Base-by-base conservation (phyloP, 2,329 filamentous ascomycete genomes). In the Metarhizium sp. region DNA sequence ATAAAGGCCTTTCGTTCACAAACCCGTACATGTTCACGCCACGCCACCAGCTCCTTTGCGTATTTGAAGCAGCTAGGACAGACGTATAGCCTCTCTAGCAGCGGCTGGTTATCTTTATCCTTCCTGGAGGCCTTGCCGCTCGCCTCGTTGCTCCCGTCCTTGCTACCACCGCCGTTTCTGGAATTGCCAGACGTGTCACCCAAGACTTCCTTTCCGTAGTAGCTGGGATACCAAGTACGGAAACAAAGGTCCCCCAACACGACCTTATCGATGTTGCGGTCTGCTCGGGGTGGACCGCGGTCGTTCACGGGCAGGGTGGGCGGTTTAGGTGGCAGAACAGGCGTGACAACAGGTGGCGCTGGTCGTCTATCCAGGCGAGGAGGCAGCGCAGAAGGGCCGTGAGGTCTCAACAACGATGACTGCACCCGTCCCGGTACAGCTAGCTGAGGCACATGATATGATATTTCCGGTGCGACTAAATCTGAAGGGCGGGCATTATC, bases 41-140 rank as follows among this genome's bases (percentile, higher is more conserved):
- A 85, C 1, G 77, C 71, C 20, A 79, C 73, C 13, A 84, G 68
- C 64, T 85, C 82, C 60, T 78, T 81, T 40, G 87, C 87, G 71
- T 99, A 99, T 67, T 92, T 92, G 77, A 97, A 97, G 75, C 94
- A 99, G 77, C 84, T 87, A 38, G 89, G 87, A 67, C 94, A 99
- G 38, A 97, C 88, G 63, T 92, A 95, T 7, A 97, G 75, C 55
- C 85, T 74, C 60, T 86, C 82, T 16, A 90, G 78, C 63, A 82
- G 73, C 1, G 74, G 73, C 14, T 66, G 56, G 43, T 66, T 54
- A 57, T 74, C 69, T 16, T 68, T 69, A 18, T 69, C 69, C 56
- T 63, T 68, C 52, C 69, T 68, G 6, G 66, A 66, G 10, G 58
- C 60, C 56, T 67, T 68, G 30, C 61, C 62, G 25, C 59, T 38